Base-by-base conservation (phyloP, 805 yeast species). In the Clavispora asparagi region DNA sequence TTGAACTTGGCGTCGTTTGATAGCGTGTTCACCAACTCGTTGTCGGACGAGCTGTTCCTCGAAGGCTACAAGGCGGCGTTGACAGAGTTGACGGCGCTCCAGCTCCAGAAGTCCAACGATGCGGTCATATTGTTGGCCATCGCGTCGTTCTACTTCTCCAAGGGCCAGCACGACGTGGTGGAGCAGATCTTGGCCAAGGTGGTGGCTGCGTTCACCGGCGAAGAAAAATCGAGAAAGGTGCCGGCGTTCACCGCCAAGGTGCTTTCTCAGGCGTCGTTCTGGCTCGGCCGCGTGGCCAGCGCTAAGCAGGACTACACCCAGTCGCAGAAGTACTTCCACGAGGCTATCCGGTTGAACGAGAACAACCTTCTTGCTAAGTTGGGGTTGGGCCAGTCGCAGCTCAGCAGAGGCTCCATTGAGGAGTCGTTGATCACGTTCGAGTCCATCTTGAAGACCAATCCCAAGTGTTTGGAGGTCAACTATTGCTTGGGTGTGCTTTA, bases 381-480 rank as follows among this genome's bases (percentile, higher is more conserved):
- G 45, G 98, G 97, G 28, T 76, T 86, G 47, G 96, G 95, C 1
- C 95, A 89, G 62, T 78, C 96, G 2, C 90, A 89, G 60, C 77
- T 85, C 44, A 75, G 81, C 44, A 83, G 91, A 60, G 83, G 83
- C 40, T 79, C 85, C 36, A 61, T 78, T 10, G 90, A 87, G 56
- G 97, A 91, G 61, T 94, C 98, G 11, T 80, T 85, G 53, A 76
- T 91, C 52, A 82, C 96, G 0, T 86, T 88, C 58, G 98, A 92
- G 61, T 78, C 79, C 39, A 71, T 88, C 39, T 75, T 83, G 46
- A 81, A 83, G 54, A 69, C 76, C 14, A 76, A 82, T 56, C 83
- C 87, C 19, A 84, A 82, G 58, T 76, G 85, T 42, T 68, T 84
- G 38, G 97, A 91, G 63, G 84, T 86, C 2, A 76, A 79, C 50